A percentile compares a stretch with the other conserved stretches of the same genome.
Conservation (phyloP, 139 green algal species). For the Coccomyxa sp. region DNA sequence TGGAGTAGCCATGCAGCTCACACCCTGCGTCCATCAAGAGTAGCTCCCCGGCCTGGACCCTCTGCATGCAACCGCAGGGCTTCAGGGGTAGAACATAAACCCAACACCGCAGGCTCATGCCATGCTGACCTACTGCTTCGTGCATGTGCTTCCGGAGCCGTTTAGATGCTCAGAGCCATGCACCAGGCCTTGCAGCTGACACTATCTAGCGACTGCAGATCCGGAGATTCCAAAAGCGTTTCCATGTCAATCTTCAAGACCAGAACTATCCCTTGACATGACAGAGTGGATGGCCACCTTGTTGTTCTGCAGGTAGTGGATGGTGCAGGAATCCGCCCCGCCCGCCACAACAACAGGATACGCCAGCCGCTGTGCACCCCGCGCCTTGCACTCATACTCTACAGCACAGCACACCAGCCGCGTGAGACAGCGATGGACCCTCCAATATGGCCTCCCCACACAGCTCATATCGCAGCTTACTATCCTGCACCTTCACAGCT, state of each 20-base stretch:
- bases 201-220: background rate
- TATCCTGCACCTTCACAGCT: too few species aligned
- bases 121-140: background rate
- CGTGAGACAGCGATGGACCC: background rate
- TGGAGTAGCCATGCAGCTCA: constrained; percentile 77
- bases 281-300: constrained; percentile 31
- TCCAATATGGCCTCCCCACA: too few species aligned
- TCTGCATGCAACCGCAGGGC: constrained; percentile 17
- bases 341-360: constrained; percentile 72
- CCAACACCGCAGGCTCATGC: background rate
- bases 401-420: constrained; percentile 1
- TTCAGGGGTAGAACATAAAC: background rate
- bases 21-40: constrained; percentile 92
- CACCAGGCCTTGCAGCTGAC: background rate
- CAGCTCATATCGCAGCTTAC: too few species aligned
- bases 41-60: constrained; percentile 47
- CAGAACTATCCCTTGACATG: background rate
- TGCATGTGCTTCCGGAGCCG: background rate
- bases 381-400: constrained; percentile 49
- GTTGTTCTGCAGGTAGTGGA: constrained; percentile 88
- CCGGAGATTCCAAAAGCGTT: too few species aligned
- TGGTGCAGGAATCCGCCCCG: constrained; percentile 67
- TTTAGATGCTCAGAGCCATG: background rate
- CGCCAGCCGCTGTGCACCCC: constrained; percentile 62
- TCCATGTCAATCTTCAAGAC: too few species aligned